Evolutionary conservation across 108 stramenopile species (phyloP).

Genomic region (Thalassiosira profunda): DNA sequence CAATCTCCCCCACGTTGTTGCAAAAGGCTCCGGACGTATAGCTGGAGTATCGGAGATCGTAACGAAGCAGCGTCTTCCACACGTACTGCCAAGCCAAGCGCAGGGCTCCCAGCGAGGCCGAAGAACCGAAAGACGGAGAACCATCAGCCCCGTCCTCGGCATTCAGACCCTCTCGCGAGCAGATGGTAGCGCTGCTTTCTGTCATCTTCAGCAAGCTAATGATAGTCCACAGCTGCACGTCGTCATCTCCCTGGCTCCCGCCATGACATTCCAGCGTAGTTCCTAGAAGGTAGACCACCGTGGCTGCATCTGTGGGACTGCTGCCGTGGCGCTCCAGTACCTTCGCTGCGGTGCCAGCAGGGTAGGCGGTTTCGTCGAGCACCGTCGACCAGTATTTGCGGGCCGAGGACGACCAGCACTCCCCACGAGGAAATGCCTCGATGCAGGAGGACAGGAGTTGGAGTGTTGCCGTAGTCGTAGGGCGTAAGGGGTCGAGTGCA

Average conservation of each 20-base stretch:
- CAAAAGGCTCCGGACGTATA: constrained; percentile 46
- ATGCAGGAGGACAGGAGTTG: constrained; percentile 68
- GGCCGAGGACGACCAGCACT: constrained; percentile 75
- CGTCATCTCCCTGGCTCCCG: constrained; percentile 49
- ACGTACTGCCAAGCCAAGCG: constrained; percentile 58
- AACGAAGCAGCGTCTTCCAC: constrained; percentile 66
- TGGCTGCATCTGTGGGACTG: constrained; percentile 55
- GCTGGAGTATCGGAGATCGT: constrained; percentile 63
- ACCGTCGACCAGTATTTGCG: constrained; percentile 53
- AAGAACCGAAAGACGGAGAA: constrained; percentile 17
- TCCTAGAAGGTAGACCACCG: constrained; percentile 59
- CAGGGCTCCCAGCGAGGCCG: constrained; percentile 17
- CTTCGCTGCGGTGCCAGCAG: constrained; percentile 34
- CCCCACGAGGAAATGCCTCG: constrained; percentile 78
- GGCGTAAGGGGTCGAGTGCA: constrained; percentile 7
- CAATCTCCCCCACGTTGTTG: constrained; percentile 64
- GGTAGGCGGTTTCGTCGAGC: constrained; percentile 36
- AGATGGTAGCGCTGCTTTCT: constrained; percentile 55
- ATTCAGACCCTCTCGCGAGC: constrained; percentile 35
- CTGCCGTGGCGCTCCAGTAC: constrained; percentile 54
- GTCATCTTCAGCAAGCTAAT: constrained; percentile 61
- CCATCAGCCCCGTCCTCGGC: too few species aligned
- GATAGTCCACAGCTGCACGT: constrained; percentile 69
- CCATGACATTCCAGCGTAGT: constrained; percentile 66
- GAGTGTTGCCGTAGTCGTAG: constrained; percentile 44